Evolutionary conservation across 2,329 filamentous ascomycete species (phyloP).

Genomic region (Rhinocladiella similis): DNA sequence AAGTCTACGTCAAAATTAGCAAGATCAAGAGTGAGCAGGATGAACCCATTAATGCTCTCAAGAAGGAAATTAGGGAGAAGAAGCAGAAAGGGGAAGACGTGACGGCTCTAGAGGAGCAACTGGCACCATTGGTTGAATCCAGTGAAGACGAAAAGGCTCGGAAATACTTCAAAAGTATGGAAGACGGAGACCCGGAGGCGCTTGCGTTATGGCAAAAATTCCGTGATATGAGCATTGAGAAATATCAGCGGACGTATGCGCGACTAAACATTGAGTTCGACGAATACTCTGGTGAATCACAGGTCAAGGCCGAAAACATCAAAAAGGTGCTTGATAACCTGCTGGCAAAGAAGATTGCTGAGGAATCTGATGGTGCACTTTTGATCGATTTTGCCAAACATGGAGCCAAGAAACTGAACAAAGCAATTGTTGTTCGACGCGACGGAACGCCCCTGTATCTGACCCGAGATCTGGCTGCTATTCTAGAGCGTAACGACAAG

Average conservation of each 20-base stretch:
- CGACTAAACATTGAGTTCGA: constrained; percentile 66
- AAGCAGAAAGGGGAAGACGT: constrained; percentile 52
- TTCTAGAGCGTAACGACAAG: constrained; percentile 61
- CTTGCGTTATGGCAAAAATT: constrained; percentile 64
- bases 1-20: constrained; percentile 67
- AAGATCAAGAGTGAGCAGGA: constrained; percentile 57
- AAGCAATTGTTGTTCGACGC: constrained; percentile 66
- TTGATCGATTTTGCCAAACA: constrained; percentile 71
- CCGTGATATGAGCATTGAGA: constrained; percentile 63
- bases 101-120: constrained; percentile 44
- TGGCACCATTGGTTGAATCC: constrained; percentile 50
- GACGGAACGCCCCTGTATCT: constrained; percentile 69
- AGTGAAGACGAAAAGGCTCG: constrained; percentile 54
- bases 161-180: constrained; percentile 68
- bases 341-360: constrained; percentile 60
- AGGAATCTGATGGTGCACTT: constrained; percentile 65
- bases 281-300: constrained; percentile 69
- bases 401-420: constrained; percentile 65
- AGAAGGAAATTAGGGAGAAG: constrained; percentile 50
- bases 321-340: constrained; percentile 59
- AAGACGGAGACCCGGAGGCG: constrained; percentile 60
- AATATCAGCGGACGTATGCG: constrained; percentile 65
- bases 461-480: constrained; percentile 68
- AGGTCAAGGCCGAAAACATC: constrained; percentile 64
- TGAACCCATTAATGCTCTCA: constrained; percentile 56